Conservation (phyloP, 1,139 yeast species). For the Kodamaea anthophila region DNA sequence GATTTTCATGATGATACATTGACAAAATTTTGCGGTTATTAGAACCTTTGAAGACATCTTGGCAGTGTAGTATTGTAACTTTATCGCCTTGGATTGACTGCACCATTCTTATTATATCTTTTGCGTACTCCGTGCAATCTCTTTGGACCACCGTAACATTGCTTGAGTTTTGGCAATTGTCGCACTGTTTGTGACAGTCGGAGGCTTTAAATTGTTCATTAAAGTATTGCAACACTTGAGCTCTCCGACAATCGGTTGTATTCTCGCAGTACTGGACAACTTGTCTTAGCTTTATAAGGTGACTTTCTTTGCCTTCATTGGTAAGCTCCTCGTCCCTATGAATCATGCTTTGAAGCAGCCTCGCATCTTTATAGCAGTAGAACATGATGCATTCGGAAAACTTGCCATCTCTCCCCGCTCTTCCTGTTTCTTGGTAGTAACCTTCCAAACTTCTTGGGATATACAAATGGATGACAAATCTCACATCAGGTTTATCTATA, state of each 20-base stretch:
- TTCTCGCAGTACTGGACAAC: constrained; percentile 93
- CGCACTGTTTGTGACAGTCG: constrained; percentile 71
- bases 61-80: constrained; percentile 76
- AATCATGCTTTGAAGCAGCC: constrained; percentile 69
- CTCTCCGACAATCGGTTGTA: constrained; percentile 81
- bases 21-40: constrained; percentile 53
- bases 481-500: constrained; percentile 90
- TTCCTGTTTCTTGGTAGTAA: constrained; percentile 96
- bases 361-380: constrained; percentile 72
- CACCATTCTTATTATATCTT: constrained; percentile 54
- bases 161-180: constrained; percentile 57
- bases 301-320: constrained; percentile 64
- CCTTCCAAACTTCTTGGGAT: constrained; percentile 91
- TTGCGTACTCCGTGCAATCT: constrained; percentile 68
- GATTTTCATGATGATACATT: constrained; percentile 55
- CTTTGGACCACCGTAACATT: constrained; percentile 44
- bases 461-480: constrained; percentile 86
- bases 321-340: constrained; percentile 68
- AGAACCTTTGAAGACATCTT: constrained; percentile 79
- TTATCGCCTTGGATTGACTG: constrained; percentile 48
- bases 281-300: constrained; percentile 68
- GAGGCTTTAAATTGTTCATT: constrained; percentile 71
- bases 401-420: constrained; percentile 95
- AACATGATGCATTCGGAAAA: constrained; percentile 77
- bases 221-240: constrained; percentile 83